Conservation (phyloP, 768 basidiomycete species). For the Calvatia gigantea region DNA sequence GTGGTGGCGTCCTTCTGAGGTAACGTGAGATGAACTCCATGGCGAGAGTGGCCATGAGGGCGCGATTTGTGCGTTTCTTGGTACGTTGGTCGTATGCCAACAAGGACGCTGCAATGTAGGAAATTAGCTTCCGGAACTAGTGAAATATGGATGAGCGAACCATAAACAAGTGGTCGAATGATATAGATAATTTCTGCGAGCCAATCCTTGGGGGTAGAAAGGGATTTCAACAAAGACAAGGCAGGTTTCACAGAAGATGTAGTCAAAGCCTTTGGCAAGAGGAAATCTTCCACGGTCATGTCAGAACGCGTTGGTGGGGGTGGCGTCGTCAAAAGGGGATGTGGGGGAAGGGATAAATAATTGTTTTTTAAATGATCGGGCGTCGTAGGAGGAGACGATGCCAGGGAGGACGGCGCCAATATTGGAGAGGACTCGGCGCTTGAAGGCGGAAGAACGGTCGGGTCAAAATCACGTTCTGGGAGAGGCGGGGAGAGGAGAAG, state of each 20-base stretch:
- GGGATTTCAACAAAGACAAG: conserved; percentile 56
- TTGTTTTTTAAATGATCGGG: conserved; percentile 85
- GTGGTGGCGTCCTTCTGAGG: conserved; percentile 63
- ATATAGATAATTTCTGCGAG: conserved; percentile 68
- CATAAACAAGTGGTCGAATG: conserved; percentile 73
- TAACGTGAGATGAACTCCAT: conserved; percentile 75
- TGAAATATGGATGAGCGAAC: conserved; percentile 32
- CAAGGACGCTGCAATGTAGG: conserved; percentile 30
- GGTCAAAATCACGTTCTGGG: conserved; percentile 87
- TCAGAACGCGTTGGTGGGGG: conserved; percentile 47
- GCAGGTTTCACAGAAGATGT: conserved; percentile 71
- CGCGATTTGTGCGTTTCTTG: conserved; percentile 46
- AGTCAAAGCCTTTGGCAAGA: conserved; percentile 78
- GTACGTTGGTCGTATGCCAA: conserved; percentile 35
- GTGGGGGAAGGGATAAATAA: conserved; percentile 59
- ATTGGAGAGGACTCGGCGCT: conserved; percentile 57
- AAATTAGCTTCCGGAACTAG: conserved; percentile 11
- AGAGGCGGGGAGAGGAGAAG: conserved; percentile 76
- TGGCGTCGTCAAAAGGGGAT: conserved; percentile 47
- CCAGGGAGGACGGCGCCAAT: conserved; percentile 53
- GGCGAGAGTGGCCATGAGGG: conserved; percentile 59
- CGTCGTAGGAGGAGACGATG: conserved; percentile 53
- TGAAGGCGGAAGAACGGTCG: conserved; percentile 54
- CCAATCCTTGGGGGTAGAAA: conserved; percentile 71
- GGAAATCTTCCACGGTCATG: conserved; percentile 70